phyloP scores from a whole-genome alignment of 345 rosid species.

The Nephelium lappaceum region DNA sequence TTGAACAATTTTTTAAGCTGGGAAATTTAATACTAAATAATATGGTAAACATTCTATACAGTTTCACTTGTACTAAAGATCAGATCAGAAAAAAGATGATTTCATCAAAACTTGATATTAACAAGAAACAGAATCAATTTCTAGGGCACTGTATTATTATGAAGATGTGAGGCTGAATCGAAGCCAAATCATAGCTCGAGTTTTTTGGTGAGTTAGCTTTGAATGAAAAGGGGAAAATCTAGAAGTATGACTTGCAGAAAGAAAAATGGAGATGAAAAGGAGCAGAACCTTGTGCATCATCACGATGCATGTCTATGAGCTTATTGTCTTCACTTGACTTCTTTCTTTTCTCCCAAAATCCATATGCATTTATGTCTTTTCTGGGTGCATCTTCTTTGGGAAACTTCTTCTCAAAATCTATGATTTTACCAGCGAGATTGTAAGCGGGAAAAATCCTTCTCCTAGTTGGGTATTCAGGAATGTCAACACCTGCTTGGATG shows the following conservation, averaged over 20 bases:
- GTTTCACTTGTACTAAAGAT: not conserved
- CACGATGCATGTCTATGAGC: constrained; percentile 8
- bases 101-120: not conserved
- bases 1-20: not conserved
- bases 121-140: not conserved
- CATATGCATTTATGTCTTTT: constrained; percentile 38
- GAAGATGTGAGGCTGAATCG: not conserved
- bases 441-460: constrained; percentile 49
- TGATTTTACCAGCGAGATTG: constrained; percentile 38
- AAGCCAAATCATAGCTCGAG: constrained; percentile 6
- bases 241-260: not conserved
- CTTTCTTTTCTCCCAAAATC: constrained; percentile 50
- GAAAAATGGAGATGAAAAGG: not conserved
- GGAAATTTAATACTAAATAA: not conserved
- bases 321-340: constrained; percentile 22
- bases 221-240: not conserved
- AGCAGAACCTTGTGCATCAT: constrained; percentile 34
- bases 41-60: not conserved
- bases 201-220: not conserved
- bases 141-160: not conserved
- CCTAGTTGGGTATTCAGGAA: constrained; percentile 52
- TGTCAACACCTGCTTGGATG: constrained; percentile 54
- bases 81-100: not conserved
- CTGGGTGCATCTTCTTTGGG: constrained; percentile 45
- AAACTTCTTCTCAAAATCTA: constrained; percentile 53